Evolutionary conservation across 352 stramenopile species (phyloP), one percentile per base, ranked within the genome.

Genomic region (Phytopythium delawarense): DNA sequence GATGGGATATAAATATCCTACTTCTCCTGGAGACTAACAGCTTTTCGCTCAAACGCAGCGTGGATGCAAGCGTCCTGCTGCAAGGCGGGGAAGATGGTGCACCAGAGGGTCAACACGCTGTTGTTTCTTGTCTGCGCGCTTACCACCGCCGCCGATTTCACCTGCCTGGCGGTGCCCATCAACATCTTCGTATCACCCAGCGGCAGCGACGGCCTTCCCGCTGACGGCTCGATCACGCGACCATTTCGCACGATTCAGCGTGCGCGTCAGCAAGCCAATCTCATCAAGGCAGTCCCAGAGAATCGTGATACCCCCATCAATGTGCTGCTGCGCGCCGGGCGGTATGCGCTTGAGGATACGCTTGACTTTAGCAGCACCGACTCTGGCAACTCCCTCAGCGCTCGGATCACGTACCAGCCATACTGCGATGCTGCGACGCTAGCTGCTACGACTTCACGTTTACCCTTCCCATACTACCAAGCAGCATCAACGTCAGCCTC

Each of bases 361-460:
- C 69, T 91, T 21, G 79, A 90, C 25, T 83, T 91, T 44, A 66
- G 64, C 1, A 49, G 54, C 1, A 53, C 72, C 15, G 81, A 92
- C 68, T 76, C 72, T 0, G 79, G 81, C 16, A 56, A 52, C 16
- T 72, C 72, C 0, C 40, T 46, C 2, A 39, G 64, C 1, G 63
- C 75, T 0, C 58, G 61, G 1, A 72, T 92, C 54, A 87, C 80
- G 39, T 92, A 90, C 58, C 75, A 90, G 64, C 78, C 84, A 16
- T 92, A 82, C 62, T 92, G 84, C 51, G 69, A 89, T n/a, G 40
- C 76, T 20, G 53, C 37, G 3, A 56, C 68, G 15, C 74, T 81
- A 46, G 62, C 61, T 2, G 67, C 68, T 2, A 65, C 69, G 4
- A 74, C 72, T 7, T 82, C 81, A 0, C 37, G 70, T 0, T 59